Evolutionary conservation across 2,329 filamentous ascomycete species (phyloP).

Genomic region (Teratosphaeria destructans): DNA sequence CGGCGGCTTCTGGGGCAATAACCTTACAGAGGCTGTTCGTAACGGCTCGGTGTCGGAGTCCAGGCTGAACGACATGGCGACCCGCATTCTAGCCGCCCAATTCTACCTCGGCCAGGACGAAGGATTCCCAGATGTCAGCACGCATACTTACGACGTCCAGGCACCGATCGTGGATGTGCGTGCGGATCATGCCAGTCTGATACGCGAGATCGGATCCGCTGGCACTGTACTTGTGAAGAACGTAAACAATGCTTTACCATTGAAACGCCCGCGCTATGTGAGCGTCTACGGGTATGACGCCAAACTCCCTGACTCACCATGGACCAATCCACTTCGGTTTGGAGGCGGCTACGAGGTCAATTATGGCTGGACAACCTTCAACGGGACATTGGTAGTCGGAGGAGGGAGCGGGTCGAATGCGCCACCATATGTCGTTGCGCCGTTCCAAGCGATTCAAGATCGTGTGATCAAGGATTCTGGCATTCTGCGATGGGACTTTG

Average conservation of each 20-base stretch:
- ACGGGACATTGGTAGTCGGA: slow-evolving; percentile 46
- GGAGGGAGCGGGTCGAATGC: slow-evolving; percentile 60
- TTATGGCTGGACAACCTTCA: slow-evolving; percentile 38
- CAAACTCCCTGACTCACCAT: slow-evolving; percentile 41
- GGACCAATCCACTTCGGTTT: neutral
- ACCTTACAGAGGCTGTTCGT: neutral
- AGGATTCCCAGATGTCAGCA: slow-evolving; percentile 48
- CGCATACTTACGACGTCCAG: slow-evolving; percentile 51
- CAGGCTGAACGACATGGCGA: slow-evolving; percentile 8
- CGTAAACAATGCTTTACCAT: slow-evolving; percentile 51
- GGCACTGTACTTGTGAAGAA: slow-evolving; percentile 67
- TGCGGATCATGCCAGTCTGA: slow-evolving; percentile 28
- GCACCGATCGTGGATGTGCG: slow-evolving; percentile 15
- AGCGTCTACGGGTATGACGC: slow-evolving; percentile 68
- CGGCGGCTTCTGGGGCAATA: neutral
- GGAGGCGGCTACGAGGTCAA: neutral
- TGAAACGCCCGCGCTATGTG: slow-evolving; percentile 53
- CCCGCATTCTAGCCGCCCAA: slow-evolving; percentile 55
- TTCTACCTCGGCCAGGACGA: slow-evolving; percentile 64
- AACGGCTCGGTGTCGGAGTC: neutral
- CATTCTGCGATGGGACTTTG: neutral
- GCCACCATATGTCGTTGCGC: neutral
- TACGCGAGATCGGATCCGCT: slow-evolving; percentile 57
- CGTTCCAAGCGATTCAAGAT: neutral
- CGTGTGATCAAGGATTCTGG: neutral